Percentiles rank a stretch among this genome's conserved stretches.
phyloP scores from a whole-genome alignment of 192 early-diverging fungal species.

The Coemansia sp. region DNA sequence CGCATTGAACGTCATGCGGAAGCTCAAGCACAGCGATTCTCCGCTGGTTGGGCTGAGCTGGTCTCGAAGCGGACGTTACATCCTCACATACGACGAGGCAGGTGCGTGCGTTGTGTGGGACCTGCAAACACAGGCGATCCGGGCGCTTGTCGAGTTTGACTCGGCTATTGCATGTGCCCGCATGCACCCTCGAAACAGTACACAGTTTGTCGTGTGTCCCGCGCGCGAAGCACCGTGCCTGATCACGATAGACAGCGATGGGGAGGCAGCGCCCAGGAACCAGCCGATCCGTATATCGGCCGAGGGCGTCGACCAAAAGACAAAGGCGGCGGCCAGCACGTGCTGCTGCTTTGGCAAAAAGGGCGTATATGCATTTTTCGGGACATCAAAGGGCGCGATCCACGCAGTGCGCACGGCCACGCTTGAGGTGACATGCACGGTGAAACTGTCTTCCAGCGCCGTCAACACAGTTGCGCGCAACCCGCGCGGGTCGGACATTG shows the following conservation, averaged over 20 bases:
- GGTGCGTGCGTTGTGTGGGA: constrained; percentile 92
- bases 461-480: constrained; percentile 41
- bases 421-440: constrained; percentile 19
- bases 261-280: neutral
- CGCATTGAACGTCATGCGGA: constrained; percentile 70
- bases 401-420: constrained; percentile 40
- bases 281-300: constrained; percentile 19
- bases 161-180: constrained; percentile 69
- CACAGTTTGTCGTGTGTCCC: constrained; percentile 31
- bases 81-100: constrained; percentile 77
- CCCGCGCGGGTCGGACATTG: constrained; percentile 58
- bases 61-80: constrained; percentile 73
- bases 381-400: constrained; percentile 34
- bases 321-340: constrained; percentile 44
- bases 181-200: constrained; percentile 71
- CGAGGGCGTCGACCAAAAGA: constrained; percentile 18
- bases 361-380: constrained; percentile 49
- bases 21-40: constrained; percentile 72
- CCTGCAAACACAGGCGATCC: constrained; percentile 55
- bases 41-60: constrained; percentile 80
- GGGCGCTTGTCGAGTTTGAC: constrained; percentile 63
- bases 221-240: constrained; percentile 38
- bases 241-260: constrained; percentile 15
- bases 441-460: constrained; percentile 32
- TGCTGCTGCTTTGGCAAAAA: constrained; percentile 48